Percentiles rank a stretch among this genome's conserved stretches.
These are phyloP conservation scores for Stromatinia cepivora DNA, from an alignment of 2,329 filamentous ascomycete species.

Conservation along the genomic window DNA sequence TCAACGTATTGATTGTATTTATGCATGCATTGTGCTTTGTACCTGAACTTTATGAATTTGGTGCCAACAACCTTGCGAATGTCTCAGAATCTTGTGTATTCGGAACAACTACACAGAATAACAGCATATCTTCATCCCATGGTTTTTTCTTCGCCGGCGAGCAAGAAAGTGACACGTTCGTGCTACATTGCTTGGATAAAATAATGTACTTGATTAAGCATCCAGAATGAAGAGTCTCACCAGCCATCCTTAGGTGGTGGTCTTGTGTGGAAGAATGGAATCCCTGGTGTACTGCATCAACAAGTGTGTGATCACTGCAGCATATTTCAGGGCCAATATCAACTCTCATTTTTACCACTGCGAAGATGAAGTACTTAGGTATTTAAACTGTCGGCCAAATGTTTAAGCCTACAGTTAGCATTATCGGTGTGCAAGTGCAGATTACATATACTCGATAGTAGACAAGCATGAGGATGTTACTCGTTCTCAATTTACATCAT, in stretches of 20 bases:
- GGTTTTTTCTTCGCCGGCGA: background rate
- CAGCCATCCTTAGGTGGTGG: no score
- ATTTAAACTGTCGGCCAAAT: background rate
- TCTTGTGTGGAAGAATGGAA: background rate
- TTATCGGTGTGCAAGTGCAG: background rate
- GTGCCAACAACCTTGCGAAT: background rate
- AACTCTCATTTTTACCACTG: background rate
- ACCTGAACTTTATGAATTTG: background rate
- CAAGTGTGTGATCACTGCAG: background rate
- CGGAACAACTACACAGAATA: background rate
- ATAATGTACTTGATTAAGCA: no score
- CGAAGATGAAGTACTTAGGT: background rate
- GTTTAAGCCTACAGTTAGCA: background rate
- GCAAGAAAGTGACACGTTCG: background rate
- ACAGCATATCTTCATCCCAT: slow-evolving; percentile 13
- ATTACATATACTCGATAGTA: background rate
- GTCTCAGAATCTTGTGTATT: background rate
- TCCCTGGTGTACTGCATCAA: background rate
- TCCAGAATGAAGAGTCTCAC: background rate
- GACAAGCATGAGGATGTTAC: background rate
- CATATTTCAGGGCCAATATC: background rate
- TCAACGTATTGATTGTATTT: slow-evolving; percentile 4
- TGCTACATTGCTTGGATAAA: background rate
- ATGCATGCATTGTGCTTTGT: slow-evolving; percentile 4
- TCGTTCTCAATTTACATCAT: background rate